Conservation (phyloP, 306 rosid species). For the Astragalus glycyphyllos region DNA sequence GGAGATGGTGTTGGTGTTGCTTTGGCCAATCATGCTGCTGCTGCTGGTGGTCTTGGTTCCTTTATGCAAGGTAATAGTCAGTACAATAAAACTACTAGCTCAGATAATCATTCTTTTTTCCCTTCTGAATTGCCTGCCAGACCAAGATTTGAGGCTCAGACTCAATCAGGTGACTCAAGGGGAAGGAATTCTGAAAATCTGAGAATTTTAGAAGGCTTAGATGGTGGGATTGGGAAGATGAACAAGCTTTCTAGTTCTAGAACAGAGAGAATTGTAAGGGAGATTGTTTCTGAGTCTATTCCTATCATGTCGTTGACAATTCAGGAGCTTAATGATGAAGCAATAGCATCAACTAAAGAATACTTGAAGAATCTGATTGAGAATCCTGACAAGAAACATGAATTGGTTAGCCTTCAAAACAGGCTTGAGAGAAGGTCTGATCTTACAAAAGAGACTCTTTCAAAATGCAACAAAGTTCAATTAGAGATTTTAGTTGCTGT, state of each 20-base stretch:
- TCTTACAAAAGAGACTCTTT: slow-evolving; percentile 75
- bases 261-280: slow-evolving; percentile 74
- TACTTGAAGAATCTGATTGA: slow-evolving; percentile 75
- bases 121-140: slow-evolving; percentile 95
- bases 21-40: slow-evolving; percentile 70
- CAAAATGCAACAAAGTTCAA: slow-evolving; percentile 74
- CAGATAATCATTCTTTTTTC: slow-evolving; percentile 81
- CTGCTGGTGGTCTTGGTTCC: slow-evolving; percentile 64
- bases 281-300: slow-evolving; percentile 67
- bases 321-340: slow-evolving; percentile 82
- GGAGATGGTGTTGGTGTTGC: slow-evolving; percentile 73
- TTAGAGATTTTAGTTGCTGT: slow-evolving; percentile 75
- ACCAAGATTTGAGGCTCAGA: slow-evolving; percentile 66
- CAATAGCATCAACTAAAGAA: slow-evolving; percentile 57
- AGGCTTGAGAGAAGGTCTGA: slow-evolving; percentile 81
- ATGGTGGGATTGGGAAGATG: slow-evolving; percentile 51
- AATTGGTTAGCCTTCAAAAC: slow-evolving; percentile 69
- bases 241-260: slow-evolving; percentile 62
- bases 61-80: slow-evolving; percentile 75
- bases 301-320: slow-evolving; percentile 58
- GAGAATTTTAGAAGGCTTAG: slow-evolving; percentile 66
- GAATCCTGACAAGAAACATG: slow-evolving; percentile 75
- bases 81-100: slow-evolving; percentile 72
- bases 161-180: slow-evolving; percentile 77
- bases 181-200: slow-evolving; percentile 83